Evolutionary conservation across 192 early-diverging fungal species (phyloP), one percentile per base, ranked within the genome.

Genomic region (Podila epicladia): DNA sequence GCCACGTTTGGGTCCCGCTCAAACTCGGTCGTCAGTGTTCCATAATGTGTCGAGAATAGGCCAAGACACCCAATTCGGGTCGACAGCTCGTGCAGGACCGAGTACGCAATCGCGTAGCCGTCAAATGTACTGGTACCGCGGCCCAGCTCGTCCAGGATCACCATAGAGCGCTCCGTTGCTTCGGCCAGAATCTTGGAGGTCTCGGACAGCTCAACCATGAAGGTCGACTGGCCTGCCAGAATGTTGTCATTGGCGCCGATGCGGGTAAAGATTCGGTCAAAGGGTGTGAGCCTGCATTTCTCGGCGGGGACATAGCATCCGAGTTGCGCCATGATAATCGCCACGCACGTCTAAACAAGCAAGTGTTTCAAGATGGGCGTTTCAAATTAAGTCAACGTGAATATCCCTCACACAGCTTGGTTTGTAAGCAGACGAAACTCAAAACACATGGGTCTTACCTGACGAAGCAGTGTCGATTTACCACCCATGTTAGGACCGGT

Each of bases 401-500:
- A 53, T 0, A 53, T 17, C 9, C 9, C 15, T 45, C 12, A 8
- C 35, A 37, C 1, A 9, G 9, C 35, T 45, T 45, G 33, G 12
- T 17, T 45, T 45, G 0, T 1, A 45, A 17, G 41, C 41, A 9
- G 41, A 45, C 41, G 3, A 45, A 45, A 12, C 0, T 45, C 35
- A 37, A 17, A 17, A 15, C 12, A 2, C 41, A 0, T 15, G 41
- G 12, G 17, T 45, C 41, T 60, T 79, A 92, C 90, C 87, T 99
- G 97, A 35, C 98, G 91, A 64, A 99, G 88, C 20, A 99, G 86
- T 0, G 98, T 99, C 1, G 94, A 95, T 89, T 99, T 99, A 65
- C 98, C 98, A 76, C 97, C 98, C 96, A 99, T 99, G 82, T 99
- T 99, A n/a, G 98, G 97, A 26, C 98, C 98, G 0, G 98, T 99